Conservation (phyloP, 208 protist genomes). For the Trypanosoma theileri region DNA sequence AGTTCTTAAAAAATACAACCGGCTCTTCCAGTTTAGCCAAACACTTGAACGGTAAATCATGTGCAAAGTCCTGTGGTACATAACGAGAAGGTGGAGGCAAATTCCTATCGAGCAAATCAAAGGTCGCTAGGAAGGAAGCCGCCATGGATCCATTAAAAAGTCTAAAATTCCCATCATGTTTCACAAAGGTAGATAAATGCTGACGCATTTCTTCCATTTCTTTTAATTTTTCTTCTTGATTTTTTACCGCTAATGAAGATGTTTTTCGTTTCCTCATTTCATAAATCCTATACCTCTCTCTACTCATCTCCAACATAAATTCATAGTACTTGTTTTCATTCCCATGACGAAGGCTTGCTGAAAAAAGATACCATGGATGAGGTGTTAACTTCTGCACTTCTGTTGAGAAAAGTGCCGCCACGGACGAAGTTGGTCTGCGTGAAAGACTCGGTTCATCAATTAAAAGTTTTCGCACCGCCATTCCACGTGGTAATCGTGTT, state of each 20-base stretch:
- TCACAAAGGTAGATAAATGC: conserved; percentile 50
- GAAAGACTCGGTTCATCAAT: conserved; percentile 30
- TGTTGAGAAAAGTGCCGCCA: conserved; percentile 48
- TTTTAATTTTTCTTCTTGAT: conserved; percentile 51
- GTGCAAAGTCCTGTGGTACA: conserved; percentile 84
- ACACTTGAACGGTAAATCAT: conserved; percentile 72
- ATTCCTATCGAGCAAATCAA: conserved; percentile 68
- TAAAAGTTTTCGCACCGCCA: conserved; percentile 61
- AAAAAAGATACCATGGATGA: conserved; percentile 86
- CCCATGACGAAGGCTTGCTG: conserved; percentile 57
- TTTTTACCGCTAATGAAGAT: conserved; percentile 51
- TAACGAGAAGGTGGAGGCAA: conserved; percentile 74
- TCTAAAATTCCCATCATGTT: conserved; percentile 37
- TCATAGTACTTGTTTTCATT: conserved; percentile 81
- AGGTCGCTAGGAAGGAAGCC: conserved; percentile 75
- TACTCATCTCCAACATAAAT: conserved; percentile 63
- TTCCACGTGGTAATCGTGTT: conserved; percentile 59
- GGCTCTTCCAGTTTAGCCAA: conserved; percentile 70
- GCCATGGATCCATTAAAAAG: conserved; percentile 87
- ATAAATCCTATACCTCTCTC: conserved; percentile 59
- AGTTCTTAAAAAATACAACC: conserved; percentile 82
- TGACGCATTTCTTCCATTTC: conserved; percentile 78
- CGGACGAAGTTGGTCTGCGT: conserved; percentile 29
- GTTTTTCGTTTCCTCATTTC: conserved; percentile 47
- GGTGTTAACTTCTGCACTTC: conserved; percentile 63